These are phyloP conservation scores for Cucumis melo DNA, from an alignment of 306 rosid genomes.

Conservation along the genomic window DNA sequence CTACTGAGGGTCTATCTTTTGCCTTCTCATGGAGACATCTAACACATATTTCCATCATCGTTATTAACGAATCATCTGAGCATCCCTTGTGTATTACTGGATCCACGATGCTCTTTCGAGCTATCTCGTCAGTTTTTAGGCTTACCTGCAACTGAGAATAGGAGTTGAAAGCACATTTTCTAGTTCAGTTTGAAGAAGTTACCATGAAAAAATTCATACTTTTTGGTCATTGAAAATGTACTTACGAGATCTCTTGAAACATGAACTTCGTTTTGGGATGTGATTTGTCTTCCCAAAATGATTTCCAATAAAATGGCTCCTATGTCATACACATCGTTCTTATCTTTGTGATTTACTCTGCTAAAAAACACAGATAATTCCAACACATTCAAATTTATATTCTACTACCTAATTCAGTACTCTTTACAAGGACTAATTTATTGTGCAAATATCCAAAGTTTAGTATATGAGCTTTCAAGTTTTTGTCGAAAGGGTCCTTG, in stretches of 20 bases:
- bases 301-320: slow-evolving; percentile 79
- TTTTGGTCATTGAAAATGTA: slow-evolving; percentile 3
- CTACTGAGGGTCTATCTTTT: slow-evolving; percentile 63
- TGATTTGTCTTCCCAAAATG: slow-evolving; percentile 72
- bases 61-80: slow-evolving; percentile 60
- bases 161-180: slow-evolving; percentile 2
- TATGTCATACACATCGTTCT: slow-evolving; percentile 76
- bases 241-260: slow-evolving; percentile 81
- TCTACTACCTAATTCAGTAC: not conserved
- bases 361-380: not conserved
- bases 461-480: too few species aligned
- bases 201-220: too few species aligned
- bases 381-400: not conserved
- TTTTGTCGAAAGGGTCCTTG: too few species aligned
- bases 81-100: slow-evolving; percentile 73
- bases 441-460: not conserved
- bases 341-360: slow-evolving; percentile 49
- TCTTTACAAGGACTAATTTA: not conserved
- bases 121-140: slow-evolving; percentile 50
- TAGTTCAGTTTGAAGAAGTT: not conserved
- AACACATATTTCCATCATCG: slow-evolving; percentile 76
- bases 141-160: slow-evolving; percentile 60
- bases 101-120: slow-evolving; percentile 68
- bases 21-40: slow-evolving; percentile 55
- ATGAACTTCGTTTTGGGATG: slow-evolving; percentile 75